Conservation (phyloP, 192 early-diverging fungal species). For the Backusella morwellensis region DNA sequence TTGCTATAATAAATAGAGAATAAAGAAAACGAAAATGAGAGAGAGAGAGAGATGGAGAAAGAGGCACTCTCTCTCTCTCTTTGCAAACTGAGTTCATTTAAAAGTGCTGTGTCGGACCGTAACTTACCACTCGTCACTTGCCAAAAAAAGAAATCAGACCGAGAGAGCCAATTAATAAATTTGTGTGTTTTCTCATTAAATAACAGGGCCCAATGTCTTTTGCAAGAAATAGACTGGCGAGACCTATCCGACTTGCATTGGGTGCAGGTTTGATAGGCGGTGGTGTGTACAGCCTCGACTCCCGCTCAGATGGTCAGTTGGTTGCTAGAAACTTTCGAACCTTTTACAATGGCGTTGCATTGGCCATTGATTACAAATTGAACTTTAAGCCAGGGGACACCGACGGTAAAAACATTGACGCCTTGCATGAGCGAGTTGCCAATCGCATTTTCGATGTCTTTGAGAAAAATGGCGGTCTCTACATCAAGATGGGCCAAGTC, state of each 20-base stretch:
- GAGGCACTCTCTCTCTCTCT: background rate
- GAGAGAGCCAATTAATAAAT: background rate
- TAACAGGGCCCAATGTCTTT: background rate
- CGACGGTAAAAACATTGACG: conserved; percentile 48
- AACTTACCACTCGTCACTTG: background rate
- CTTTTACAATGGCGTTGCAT: conserved; percentile 45
- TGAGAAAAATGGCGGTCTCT: conserved; percentile 81
- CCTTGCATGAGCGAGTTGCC: conserved; percentile 73
- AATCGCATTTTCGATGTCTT: conserved; percentile 72
- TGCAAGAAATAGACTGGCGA: background rate
- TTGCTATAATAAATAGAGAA: background rate
- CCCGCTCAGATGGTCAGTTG: conserved; percentile 42
- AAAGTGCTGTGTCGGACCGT: background rate
- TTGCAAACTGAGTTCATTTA: background rate
- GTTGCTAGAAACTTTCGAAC: conserved; percentile 46
- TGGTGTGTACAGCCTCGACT: conserved; percentile 43
- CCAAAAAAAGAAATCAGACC: background rate
- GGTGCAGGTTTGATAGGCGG: conserved; percentile 10
- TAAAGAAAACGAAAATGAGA: background rate
- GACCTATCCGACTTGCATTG: background rate
- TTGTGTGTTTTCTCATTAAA: background rate
- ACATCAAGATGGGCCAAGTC: conserved; percentile 87
- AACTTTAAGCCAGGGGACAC: conserved; percentile 65
- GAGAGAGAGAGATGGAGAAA: background rate
- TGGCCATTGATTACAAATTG: conserved; percentile 75